Percentiles rank a stretch among this genome's conserved stretches.
Evolutionary conservation across 352 stramenopile genomes (phyloP).

Genomic region (Aphanomyces euteiches): DNA sequence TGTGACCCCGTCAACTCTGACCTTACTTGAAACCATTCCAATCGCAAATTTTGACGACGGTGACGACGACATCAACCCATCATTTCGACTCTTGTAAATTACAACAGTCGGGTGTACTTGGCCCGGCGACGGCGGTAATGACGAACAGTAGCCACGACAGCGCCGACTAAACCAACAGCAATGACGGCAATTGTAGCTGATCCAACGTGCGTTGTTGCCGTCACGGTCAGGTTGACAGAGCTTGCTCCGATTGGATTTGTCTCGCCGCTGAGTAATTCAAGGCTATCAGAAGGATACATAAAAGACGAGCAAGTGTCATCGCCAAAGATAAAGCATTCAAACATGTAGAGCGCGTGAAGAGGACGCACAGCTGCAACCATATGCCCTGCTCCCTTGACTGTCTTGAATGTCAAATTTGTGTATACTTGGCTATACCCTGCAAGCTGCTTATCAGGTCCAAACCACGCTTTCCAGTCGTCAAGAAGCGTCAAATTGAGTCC

Average conservation of each 20-base stretch:
- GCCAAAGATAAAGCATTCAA: constrained; percentile 32
- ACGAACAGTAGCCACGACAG: too few species aligned
- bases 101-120: too few species aligned
- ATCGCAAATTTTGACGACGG: too few species aligned
- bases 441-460: constrained; percentile 72
- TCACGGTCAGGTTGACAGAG: too few species aligned
- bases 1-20: too few species aligned
- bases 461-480: constrained; percentile 67
- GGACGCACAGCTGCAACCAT: constrained; percentile 57
- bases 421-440: constrained; percentile 85
- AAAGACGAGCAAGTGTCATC: constrained; percentile 44
- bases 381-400: constrained; percentile 89
- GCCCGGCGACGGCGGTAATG: too few species aligned
- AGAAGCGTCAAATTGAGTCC: constrained; percentile 58
- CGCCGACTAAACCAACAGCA: too few species aligned
- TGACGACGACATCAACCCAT: too few species aligned
- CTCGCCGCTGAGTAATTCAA: constrained; percentile 35
- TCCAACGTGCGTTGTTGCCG: too few species aligned
- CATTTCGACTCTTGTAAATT: too few species aligned
- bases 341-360: constrained; percentile 29
- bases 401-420: constrained; percentile 84
- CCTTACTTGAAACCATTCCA: too few species aligned
- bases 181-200: too few species aligned
- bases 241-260: background rate
- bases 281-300: constrained; percentile 46